phyloP scores from a whole-genome alignment of 257 asterid genomes.

The Plantago major region DNA sequence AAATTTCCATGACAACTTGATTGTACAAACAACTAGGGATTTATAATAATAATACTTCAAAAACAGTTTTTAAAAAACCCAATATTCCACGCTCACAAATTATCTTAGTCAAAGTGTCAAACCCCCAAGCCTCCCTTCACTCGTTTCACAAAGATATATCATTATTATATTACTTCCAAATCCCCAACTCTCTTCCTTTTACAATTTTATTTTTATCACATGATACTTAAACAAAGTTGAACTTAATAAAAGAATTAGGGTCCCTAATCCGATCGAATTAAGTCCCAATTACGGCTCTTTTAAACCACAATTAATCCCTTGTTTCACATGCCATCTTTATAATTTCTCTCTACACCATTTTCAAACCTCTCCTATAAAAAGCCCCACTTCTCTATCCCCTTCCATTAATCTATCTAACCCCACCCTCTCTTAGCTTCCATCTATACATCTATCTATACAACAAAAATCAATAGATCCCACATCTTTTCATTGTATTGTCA shows the following conservation, averaged over 20 bases:
- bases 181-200: neutral
- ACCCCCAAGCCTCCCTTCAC: conserved; percentile 41
- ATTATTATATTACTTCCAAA: conserved; percentile 4
- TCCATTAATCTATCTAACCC: conserved; percentile 33
- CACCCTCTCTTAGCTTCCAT: conserved; percentile 10
- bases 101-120: conserved; percentile 61
- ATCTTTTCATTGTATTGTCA: conserved; percentile 9
- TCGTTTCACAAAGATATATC: conserved; percentile 10
- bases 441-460: neutral
- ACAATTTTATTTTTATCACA: too few species aligned
- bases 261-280: neutral
- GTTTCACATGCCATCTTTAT: conserved; percentile 14
- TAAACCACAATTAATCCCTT: conserved; percentile 12
- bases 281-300: conserved; percentile 40
- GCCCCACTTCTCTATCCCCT: conserved; percentile 29
- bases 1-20: conserved; percentile 34
- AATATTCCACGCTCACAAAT: conserved; percentile 13
- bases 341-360: conserved; percentile 2
- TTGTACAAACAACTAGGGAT: conserved; percentile 11
- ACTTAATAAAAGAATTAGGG: too few species aligned
- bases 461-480: neutral
- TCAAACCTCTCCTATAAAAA: conserved; percentile 42
- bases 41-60: neutral
- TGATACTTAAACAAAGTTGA: too few species aligned
- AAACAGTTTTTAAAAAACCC: neutral